Base-by-base conservation (phyloP, 805 yeast species). In the Saturnispora silvae region DNA sequence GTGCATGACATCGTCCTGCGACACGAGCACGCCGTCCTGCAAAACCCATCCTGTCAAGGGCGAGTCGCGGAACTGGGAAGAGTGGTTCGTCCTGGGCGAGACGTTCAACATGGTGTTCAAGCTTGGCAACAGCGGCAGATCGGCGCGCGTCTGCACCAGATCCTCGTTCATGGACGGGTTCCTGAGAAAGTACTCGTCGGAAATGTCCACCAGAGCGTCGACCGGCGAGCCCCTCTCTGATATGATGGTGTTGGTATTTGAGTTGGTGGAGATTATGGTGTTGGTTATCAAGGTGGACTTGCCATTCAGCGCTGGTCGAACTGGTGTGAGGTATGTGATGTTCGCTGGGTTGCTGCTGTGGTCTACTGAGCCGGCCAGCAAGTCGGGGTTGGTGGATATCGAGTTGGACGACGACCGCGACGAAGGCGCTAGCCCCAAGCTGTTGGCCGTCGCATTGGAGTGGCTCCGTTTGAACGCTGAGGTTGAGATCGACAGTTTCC, bases 101-200 rank as follows among this genome's bases (percentile, higher is more conserved):
- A 8, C 24, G 7, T 7, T 7, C 24, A 22, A 22, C 10, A 8
- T 7, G 7, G 7, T 22, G 24, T 7, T 10, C 24, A 10, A 8
- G 7, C 10, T 22, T 8, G 24, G 24, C n/a, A 17, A 23, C 25
- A 23, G 25, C 15, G 15, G 28, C 28, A 7, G n/a, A 13, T 25
- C 15, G 15, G 10, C 7, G n/a, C n/a, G 10, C 19, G 17, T 14
- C 16, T 15, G 18, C 5, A 15, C 19, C 32, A 17, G 4, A 18
- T 6, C 10, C 23, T 18, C 10, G 20, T 6, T 20, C 16, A 20
- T 16, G 5, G 32, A 34, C 1, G 35, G 31, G 17, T 47, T 49
- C 25, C 42, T 49, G 27, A 37, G 43, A 38, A 51, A 51, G 27
- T 51, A 51, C 18, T 50, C 52, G 31, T 51, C 56, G 7, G 51